These are phyloP conservation scores for Glycine tomentella DNA, from an alignment of 306 rosid species.

Conservation along the genomic window DNA sequence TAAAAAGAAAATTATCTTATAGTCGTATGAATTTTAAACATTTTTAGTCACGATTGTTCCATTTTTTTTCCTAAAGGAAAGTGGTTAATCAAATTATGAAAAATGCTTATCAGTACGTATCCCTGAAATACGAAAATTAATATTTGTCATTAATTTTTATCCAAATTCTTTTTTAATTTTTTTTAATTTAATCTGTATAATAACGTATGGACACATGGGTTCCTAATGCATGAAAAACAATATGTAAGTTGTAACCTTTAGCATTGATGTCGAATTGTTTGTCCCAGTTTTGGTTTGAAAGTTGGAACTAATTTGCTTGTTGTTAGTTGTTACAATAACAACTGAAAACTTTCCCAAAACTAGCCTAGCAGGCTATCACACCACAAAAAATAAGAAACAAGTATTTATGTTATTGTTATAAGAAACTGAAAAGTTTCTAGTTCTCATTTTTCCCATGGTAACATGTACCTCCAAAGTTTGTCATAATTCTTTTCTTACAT, in stretches of 20 bases:
- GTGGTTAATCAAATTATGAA: too few species aligned
- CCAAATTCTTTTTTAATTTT: background rate
- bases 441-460: background rate
- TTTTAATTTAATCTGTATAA: background rate
- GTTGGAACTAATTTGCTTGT: background rate
- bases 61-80: too few species aligned
- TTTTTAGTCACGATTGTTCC: too few species aligned
- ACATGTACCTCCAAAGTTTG: background rate
- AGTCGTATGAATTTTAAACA: too few species aligned
- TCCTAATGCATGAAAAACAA: conserved; percentile 16
- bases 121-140: too few species aligned
- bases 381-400: background rate
- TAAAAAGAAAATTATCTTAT: too few species aligned
- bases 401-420: background rate
- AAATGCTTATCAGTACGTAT: too few species aligned
- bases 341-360: conserved; percentile 10
- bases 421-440: background rate
- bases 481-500: background rate
- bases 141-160: background rate
- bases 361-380: too few species aligned
- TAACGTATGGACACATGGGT: background rate
- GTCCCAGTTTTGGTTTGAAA: background rate
- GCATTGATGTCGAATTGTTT: background rate
- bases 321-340: conserved; percentile 11
- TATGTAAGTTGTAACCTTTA: background rate